Evolutionary conservation across 306 rosid species (phyloP).

Genomic region (Castanopsis chinensis): DNA sequence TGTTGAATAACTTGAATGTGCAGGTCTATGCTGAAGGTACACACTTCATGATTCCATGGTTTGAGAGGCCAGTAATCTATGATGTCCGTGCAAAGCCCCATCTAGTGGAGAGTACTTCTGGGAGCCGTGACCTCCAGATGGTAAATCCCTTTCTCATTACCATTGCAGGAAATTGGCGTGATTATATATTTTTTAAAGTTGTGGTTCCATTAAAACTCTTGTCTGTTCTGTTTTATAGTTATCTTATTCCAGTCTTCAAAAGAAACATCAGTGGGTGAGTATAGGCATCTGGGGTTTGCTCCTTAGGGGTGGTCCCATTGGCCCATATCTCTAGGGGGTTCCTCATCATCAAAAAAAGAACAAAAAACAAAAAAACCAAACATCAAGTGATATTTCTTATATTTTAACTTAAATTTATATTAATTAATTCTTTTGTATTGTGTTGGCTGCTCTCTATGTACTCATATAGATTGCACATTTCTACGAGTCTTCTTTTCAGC

Average conservation of each 20-base stretch:
- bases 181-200: neutral
- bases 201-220: neutral
- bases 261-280: neutral
- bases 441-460: neutral
- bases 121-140: constrained; percentile 90
- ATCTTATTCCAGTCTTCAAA: neutral
- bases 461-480: no score
- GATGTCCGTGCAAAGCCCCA: constrained; percentile 84
- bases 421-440: neutral
- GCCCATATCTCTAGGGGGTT: no score
- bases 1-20: constrained; percentile 13
- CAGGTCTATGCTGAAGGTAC: constrained; percentile 97
- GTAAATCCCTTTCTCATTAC: constrained; percentile 29
- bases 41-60: constrained; percentile 77
- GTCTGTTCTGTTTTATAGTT: neutral
- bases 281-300: no score
- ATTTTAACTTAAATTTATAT: neutral
- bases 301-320: no score
- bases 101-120: constrained; percentile 65
- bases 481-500: no score
- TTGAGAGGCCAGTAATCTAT: constrained; percentile 83
- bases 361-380: neutral
- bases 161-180: neutral
- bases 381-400: neutral
- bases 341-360: no score